phyloP scores from a whole-genome alignment of 495 filamentous ascomycete species.

The Tuber magnatum region DNA sequence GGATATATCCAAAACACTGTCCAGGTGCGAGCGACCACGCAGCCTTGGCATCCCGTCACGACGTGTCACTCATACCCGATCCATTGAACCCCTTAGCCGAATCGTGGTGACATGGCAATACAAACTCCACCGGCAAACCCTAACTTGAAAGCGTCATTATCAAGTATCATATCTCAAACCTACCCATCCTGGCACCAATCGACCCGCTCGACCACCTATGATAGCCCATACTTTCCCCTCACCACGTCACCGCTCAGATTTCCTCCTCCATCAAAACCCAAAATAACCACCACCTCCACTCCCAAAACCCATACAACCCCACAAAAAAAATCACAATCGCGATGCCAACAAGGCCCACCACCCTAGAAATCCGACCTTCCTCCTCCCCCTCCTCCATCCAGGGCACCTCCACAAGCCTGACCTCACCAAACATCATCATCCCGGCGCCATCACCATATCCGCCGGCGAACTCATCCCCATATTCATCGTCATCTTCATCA shows the following conservation, averaged over 20 bases:
- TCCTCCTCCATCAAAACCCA: not conserved
- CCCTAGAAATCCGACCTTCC: not conserved
- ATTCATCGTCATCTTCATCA: not conserved
- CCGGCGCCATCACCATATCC: not conserved
- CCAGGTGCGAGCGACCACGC: no score
- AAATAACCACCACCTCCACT: not conserved
- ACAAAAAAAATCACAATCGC: not conserved
- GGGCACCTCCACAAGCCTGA: not conserved
- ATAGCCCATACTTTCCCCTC: not conserved
- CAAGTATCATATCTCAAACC: not conserved
- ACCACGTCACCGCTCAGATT: not conserved
- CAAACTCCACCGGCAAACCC: not conserved
- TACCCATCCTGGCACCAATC: not conserved
- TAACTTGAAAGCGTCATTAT: not conserved
- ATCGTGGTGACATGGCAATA: not conserved
- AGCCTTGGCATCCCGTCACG: not conserved
- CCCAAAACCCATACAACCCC: not conserved
- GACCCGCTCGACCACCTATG: not conserved
- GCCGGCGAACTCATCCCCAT: not conserved
- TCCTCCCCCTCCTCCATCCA: not conserved
- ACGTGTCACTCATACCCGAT: not conserved
- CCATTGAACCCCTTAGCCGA: not conserved
- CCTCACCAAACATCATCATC: not conserved
- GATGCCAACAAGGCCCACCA: not conserved
- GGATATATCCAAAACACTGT: not conserved